A percentile compares a stretch with the other conserved stretches of the same genome.
Conservation (phyloP, 208 protist species). For the Acanthamoeba lenticulata region DNA sequence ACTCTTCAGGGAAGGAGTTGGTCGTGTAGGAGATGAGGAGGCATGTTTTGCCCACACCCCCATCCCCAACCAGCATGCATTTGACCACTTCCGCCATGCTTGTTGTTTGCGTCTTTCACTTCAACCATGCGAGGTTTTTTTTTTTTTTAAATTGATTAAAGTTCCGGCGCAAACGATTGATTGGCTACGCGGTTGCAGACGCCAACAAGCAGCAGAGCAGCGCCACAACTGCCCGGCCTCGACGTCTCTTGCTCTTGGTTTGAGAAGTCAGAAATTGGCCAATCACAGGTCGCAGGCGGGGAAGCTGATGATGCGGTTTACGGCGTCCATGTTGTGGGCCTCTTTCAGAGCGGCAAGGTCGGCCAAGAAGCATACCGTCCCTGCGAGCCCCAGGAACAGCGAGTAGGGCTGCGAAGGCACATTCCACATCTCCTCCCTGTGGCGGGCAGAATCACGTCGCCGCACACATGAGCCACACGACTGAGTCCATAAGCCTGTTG, state of each 20-base stretch:
- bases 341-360: not conserved
- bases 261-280: too few relatives aligned
- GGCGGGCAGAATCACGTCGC: not conserved
- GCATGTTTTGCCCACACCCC: slow-evolving; percentile 88
- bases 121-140: too few relatives aligned
- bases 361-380: slow-evolving; percentile 16
- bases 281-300: not conserved
- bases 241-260: too few relatives aligned
- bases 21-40: slow-evolving; percentile 87
- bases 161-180: too few relatives aligned
- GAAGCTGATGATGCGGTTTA: not conserved
- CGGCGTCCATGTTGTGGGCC: not conserved
- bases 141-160: too few relatives aligned
- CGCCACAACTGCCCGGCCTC: too few relatives aligned
- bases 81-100: too few relatives aligned
- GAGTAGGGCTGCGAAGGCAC: slow-evolving; percentile 55
- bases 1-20: slow-evolving; percentile 87
- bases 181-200: too few relatives aligned
- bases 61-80: slow-evolving; percentile 85
- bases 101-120: too few relatives aligned
- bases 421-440: slow-evolving; percentile 46
- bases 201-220: too few relatives aligned
- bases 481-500: not conserved
- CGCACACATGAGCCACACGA: not conserved
- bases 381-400: not conserved